A percentile compares a stretch with the other conserved stretches of the same genome.
Evolutionary conservation across 75 land plant genomes (phyloP).

Genomic region (Cryptomeria japonica): DNA sequence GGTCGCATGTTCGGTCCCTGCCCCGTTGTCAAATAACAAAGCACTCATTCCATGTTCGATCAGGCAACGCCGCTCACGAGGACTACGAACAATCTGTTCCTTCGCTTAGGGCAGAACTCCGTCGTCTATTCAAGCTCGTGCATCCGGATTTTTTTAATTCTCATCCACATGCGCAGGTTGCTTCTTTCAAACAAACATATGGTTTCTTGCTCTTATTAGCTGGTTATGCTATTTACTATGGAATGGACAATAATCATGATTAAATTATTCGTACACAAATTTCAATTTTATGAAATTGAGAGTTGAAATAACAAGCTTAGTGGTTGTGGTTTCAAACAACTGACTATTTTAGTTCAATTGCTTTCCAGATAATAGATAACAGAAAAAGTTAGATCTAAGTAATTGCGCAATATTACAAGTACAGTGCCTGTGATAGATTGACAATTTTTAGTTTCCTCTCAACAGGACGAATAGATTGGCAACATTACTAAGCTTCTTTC

Average conservation of each 20-base stretch:
- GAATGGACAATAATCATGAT: neutral
- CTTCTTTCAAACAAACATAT: neutral
- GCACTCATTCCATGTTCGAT: neutral
- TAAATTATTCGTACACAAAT: neutral
- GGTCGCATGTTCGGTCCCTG: neutral
- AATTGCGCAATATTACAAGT: neutral
- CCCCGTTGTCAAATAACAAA: neutral
- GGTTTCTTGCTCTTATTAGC: neutral
- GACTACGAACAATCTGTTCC: slow-evolving; percentile 16
- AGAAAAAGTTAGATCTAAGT: neutral
- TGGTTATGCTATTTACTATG: neutral
- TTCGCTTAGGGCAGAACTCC: slow-evolving; percentile 32
- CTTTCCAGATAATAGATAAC: neutral
- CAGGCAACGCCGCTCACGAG: neutral
- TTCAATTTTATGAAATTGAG: neutral
- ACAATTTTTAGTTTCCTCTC: too few relatives aligned
- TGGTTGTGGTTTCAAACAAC: neutral
- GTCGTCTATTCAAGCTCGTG: slow-evolving; percentile 53
- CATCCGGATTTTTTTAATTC: slow-evolving; percentile 51
- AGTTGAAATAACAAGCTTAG: neutral
- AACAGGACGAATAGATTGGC: neutral
- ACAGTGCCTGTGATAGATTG: too few relatives aligned
- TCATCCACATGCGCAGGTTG: slow-evolving; percentile 37
- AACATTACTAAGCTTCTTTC: neutral
- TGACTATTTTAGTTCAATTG: neutral